These are phyloP conservation scores for Marasmius fiardii DNA, from an alignment of 1,284 basidiomycete genomes.

Conservation along the genomic window DNA sequence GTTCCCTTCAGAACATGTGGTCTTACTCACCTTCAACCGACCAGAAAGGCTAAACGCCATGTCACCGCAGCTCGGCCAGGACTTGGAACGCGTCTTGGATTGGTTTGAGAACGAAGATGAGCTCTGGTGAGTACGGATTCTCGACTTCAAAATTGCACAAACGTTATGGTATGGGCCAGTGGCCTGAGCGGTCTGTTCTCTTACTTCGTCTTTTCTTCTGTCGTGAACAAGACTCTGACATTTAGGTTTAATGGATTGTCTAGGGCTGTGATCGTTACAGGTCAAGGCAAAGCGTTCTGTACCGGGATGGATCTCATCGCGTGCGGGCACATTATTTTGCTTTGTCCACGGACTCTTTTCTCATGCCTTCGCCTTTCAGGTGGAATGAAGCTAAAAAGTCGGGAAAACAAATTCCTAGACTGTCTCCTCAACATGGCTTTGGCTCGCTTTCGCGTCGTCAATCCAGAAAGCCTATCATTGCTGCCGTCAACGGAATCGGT, in stretches of 20 bases:
- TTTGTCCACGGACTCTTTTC: neutral
- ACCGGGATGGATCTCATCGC: slow-evolving; percentile 78
- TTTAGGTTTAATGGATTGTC: neutral
- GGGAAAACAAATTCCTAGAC: slow-evolving; percentile 41
- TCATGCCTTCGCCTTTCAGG: slow-evolving; percentile 24
- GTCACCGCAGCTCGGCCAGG: slow-evolving; percentile 54
- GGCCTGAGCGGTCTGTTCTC: neutral
- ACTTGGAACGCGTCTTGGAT: slow-evolving; percentile 56
- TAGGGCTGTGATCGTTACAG: slow-evolving; percentile 79
- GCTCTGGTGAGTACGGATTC: slow-evolving; percentile 57
- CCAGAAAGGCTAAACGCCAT: slow-evolving; percentile 75
- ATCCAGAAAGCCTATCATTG: slow-evolving; percentile 76
- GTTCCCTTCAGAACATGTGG: slow-evolving; percentile 63
- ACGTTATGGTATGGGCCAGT: neutral
- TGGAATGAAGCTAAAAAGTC: slow-evolving; percentile 49
- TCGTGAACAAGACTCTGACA: neutral
- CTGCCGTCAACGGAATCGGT: slow-evolving; percentile 67
- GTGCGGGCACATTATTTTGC: slow-evolving; percentile 41
- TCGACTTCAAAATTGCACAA: neutral
- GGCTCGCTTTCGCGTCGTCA: slow-evolving; percentile 71
- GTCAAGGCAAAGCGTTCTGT: slow-evolving; percentile 75
- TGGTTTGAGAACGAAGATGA: slow-evolving; percentile 78
- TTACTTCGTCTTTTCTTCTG: neutral
- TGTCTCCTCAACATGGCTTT: slow-evolving; percentile 61
- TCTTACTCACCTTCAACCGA: slow-evolving; percentile 74